Conservation (phyloP, 2,329 filamentous ascomycete genomes). For the Ophiostoma triangulosporum region DNA sequence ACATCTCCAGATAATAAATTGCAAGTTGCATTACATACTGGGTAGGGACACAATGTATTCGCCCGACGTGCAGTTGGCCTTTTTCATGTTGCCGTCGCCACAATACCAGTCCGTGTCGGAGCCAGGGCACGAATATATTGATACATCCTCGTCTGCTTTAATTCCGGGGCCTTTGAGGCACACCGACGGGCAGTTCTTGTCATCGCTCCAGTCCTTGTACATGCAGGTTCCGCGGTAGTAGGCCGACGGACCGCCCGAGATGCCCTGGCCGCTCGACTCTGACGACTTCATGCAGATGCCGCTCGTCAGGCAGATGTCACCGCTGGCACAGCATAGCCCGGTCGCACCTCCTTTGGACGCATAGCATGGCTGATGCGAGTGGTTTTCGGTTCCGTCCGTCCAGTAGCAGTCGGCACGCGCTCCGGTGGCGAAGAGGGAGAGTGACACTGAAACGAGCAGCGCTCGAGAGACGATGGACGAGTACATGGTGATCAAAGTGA, state of each 20-base stretch:
- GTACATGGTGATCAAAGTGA: neutral
- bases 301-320: conserved; percentile 10
- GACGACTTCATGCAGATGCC: conserved; percentile 7
- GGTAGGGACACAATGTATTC: conserved; percentile 5
- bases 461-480: neutral
- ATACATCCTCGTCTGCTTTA: neutral
- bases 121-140: conserved; percentile 4
- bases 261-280: neutral
- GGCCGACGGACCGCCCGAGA: neutral
- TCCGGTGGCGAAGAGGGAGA: too few relatives aligned
- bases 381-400: conserved; percentile 10
- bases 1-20: neutral
- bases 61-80: conserved; percentile 9
- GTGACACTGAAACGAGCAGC: neutral
- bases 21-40: neutral
- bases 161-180: conserved; percentile 6
- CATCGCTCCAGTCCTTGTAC: conserved; percentile 4
- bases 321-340: conserved; percentile 12
- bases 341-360: neutral
- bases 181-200: conserved; percentile 5
- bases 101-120: conserved; percentile 9
- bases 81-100: conserved; percentile 5
- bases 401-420: conserved; percentile 11
- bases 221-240: conserved; percentile 12
- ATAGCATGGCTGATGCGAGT: conserved; percentile 9